Conservation (phyloP, 2,329 filamentous ascomycete species). For the Tolypocladium ovalisporum region DNA sequence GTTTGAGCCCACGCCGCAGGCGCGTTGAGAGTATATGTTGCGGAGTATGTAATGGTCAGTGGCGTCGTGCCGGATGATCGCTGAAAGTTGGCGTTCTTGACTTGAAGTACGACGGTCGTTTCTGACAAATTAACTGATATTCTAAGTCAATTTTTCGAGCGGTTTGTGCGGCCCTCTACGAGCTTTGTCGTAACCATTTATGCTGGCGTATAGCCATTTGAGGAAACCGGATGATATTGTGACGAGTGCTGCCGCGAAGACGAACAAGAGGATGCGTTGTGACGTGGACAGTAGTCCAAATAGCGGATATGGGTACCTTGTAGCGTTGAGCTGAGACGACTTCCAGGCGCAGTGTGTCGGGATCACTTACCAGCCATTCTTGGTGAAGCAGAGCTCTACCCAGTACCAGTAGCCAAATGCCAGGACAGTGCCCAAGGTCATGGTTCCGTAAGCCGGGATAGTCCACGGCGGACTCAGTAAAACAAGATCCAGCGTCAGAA, state of each 20-base stretch:
- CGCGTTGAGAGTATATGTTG: background rate
- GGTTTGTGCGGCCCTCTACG: slow-evolving; percentile 16
- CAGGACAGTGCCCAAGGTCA: slow-evolving; percentile 44
- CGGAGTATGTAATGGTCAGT: background rate
- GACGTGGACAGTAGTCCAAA: slow-evolving; percentile 57
- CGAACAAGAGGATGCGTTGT: slow-evolving; percentile 60
- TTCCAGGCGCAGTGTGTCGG: background rate
- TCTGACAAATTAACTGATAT: background rate
- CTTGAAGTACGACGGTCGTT: background rate
- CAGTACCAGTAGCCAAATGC: slow-evolving; percentile 66
- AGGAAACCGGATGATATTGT: slow-evolving; percentile 56
- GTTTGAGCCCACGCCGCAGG: background rate
- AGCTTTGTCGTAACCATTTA: slow-evolving; percentile 46
- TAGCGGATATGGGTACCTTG: slow-evolving; percentile 77
- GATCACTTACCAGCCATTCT: slow-evolving; percentile 50
- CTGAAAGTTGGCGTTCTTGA: background rate
- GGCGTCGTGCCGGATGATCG: background rate
- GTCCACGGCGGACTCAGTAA: slow-evolving; percentile 66
- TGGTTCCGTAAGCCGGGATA: slow-evolving; percentile 45
- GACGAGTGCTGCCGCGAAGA: slow-evolving; percentile 59
- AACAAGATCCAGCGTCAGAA: slow-evolving; percentile 54
- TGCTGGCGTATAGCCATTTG: slow-evolving; percentile 56
- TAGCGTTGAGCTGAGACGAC: slow-evolving; percentile 3
- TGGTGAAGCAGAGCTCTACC: slow-evolving; percentile 60
- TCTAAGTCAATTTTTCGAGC: slow-evolving; percentile 18